Conservation (phyloP, 225 moss, liverwort and hornwort species). For the Pseudoscleropodium purum region DNA sequence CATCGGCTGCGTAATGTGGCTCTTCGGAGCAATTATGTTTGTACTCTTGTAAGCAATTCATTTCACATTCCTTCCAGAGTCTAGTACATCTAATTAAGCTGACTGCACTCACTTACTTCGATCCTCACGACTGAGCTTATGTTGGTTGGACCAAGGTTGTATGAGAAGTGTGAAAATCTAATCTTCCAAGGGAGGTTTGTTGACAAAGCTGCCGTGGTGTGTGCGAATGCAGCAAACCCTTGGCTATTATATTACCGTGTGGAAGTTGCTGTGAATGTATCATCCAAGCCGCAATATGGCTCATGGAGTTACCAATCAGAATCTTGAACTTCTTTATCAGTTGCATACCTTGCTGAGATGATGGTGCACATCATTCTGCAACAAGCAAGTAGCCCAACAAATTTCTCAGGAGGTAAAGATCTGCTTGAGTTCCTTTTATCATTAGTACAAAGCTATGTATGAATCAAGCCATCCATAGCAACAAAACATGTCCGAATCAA, state of each 20-base stretch:
- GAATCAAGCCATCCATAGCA: not conserved
- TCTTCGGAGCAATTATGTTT: slow-evolving; percentile 28
- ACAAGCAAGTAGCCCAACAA: not conserved
- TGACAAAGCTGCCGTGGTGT: not conserved
- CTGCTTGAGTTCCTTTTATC: too few species aligned
- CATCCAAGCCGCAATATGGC: not conserved
- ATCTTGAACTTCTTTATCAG: slow-evolving; percentile 14
- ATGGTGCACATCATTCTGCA: not conserved
- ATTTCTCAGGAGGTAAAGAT: not conserved
- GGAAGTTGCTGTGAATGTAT: slow-evolving; percentile 16
- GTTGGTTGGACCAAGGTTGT: not conserved
- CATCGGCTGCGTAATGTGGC: slow-evolving; percentile 15
- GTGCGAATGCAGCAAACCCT: slow-evolving; percentile 12
- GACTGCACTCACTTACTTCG: not conserved
- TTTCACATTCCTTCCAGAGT: not conserved
- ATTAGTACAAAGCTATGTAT: not conserved
- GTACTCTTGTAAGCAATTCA: slow-evolving; percentile 22
- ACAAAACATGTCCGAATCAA: not conserved
- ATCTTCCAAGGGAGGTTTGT: not conserved
- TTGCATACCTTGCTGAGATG: slow-evolving; percentile 17
- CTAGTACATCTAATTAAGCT: not conserved
- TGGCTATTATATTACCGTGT: slow-evolving; percentile 10
- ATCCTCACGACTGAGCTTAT: too few species aligned
- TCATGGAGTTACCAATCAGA: slow-evolving; percentile 12
- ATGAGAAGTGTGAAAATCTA: not conserved